Conservation (phyloP, 495 filamentous ascomycete species). For the Astrothelium macrocarpum region DNA sequence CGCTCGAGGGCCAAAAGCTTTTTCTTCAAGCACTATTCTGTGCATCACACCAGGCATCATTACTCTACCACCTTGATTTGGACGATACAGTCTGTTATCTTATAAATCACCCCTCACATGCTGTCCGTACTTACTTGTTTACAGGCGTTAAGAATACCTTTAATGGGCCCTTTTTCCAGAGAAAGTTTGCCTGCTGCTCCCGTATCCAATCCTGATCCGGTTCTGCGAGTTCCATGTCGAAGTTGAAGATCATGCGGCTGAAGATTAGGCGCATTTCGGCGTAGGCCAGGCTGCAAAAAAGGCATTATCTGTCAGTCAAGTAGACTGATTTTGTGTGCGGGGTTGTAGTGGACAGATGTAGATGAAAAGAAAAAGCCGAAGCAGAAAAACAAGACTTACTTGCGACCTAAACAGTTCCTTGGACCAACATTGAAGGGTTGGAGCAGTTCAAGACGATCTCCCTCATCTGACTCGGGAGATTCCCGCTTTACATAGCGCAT, state of each 20-base stretch:
- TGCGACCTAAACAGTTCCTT: conserved; percentile 11
- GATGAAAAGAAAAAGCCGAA: neutral
- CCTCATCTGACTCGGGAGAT: neutral
- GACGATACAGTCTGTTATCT: too few species aligned
- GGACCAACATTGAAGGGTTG: conserved; percentile 8
- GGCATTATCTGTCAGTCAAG: neutral
- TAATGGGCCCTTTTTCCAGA: conserved; percentile 17
- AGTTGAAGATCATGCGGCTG: conserved; percentile 36
- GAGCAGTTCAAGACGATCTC: neutral
- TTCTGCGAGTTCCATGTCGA: conserved; percentile 34
- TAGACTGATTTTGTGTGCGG: neutral
- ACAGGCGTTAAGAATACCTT: conserved; percentile 15
- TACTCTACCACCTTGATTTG: too few species aligned
- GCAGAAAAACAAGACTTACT: neutral
- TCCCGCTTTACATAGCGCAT: conserved; percentile 1
- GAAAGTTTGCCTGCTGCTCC: conserved; percentile 2
- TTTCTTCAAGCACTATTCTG: too few species aligned
- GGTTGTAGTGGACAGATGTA: neutral
- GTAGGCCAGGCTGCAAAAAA: conserved; percentile 33
- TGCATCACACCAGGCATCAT: too few species aligned
- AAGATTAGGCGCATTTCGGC: conserved; percentile 38
- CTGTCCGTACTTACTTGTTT: neutral
- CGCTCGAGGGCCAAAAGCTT: too few species aligned
- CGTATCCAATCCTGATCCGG: conserved; percentile 29
- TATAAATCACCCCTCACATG: too few species aligned